These are phyloP conservation scores for Agrostemma githago DNA, from an alignment of 148 eudicot genomes.

Conservation along the genomic window DNA sequence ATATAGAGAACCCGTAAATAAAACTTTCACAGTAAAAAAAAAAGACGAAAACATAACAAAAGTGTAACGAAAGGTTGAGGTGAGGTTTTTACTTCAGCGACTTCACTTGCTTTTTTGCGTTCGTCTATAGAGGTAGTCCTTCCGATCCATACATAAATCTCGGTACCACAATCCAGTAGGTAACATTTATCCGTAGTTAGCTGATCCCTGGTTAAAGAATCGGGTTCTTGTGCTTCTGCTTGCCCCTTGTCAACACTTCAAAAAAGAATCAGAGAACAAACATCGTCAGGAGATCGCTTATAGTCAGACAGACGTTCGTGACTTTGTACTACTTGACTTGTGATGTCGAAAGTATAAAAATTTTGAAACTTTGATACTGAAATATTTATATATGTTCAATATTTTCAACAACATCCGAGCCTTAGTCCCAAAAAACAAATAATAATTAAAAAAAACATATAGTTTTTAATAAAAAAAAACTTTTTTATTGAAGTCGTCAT, in stretches of 20 bases:
- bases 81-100: slow-evolving; percentile 57
- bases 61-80: neutral
- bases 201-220: slow-evolving; percentile 60
- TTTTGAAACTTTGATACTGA: neutral
- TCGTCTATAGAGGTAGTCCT: slow-evolving; percentile 69
- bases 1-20: neutral
- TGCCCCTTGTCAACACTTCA: slow-evolving; percentile 68
- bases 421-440: no score
- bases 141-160: slow-evolving; percentile 90
- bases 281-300: slow-evolving; percentile 5
- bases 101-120: slow-evolving; percentile 69
- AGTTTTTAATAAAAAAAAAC: no score
- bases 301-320: neutral
- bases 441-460: no score
- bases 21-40: neutral
- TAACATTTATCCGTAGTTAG: slow-evolving; percentile 69
- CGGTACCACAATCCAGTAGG: slow-evolving; percentile 77
- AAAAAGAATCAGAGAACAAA: slow-evolving; percentile 23
- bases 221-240: slow-evolving; percentile 50
- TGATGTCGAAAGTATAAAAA: neutral
- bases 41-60: neutral
- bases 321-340: neutral
- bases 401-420: no score
- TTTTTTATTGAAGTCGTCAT: no score
- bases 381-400: no score